Percentiles rank a stretch among this genome's conserved stretches.
Evolutionary conservation across 2,329 filamentous ascomycete genomes (phyloP).

Genomic region (Periglandula ipomoeae): DNA sequence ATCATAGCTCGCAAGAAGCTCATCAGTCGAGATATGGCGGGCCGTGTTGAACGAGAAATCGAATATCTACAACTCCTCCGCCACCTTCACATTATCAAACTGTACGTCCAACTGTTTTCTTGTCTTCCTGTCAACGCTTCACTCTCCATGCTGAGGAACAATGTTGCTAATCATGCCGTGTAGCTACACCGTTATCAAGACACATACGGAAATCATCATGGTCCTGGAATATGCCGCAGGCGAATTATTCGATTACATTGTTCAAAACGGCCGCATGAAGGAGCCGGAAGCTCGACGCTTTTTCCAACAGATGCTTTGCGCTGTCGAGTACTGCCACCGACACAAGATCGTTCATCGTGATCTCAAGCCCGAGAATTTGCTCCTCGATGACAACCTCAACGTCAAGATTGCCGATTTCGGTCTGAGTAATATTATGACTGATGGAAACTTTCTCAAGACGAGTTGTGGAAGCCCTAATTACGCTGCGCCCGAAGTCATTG

Average conservation of each 20-base stretch:
- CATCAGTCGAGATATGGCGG: constrained; percentile 95
- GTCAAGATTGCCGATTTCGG: constrained; percentile 99
- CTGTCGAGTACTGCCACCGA: constrained; percentile 96
- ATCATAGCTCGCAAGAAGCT: constrained; percentile 95
- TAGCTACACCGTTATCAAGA: constrained; percentile 95
- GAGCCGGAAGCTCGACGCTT: constrained; percentile 92
- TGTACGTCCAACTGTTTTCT: constrained; percentile 46
- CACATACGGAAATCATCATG: constrained; percentile 93
- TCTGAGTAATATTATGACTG: constrained; percentile 98
- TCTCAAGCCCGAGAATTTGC: constrained; percentile 91
- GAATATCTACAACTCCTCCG: constrained; percentile 92
- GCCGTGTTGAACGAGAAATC: constrained; percentile 93
- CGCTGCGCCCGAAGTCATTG: constrained; percentile 94
- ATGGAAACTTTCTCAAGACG: constrained; percentile 97
- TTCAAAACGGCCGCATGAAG: constrained; percentile 83
- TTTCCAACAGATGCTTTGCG: constrained; percentile 98
- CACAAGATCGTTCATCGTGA: constrained; percentile 99
- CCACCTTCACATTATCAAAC: constrained; percentile 97
- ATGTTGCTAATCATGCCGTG: neutral
- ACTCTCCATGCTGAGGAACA: neutral
- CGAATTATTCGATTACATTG: constrained; percentile 97
- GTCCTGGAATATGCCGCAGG: constrained; percentile 95
- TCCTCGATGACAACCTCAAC: constrained; percentile 90
- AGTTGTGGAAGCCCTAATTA: constrained; percentile 98
- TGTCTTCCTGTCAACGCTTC: neutral